Percentiles rank a stretch among this genome's conserved stretches.
phyloP scores from a whole-genome alignment of 345 rosid genomes.

The Heritiera littoralis region DNA sequence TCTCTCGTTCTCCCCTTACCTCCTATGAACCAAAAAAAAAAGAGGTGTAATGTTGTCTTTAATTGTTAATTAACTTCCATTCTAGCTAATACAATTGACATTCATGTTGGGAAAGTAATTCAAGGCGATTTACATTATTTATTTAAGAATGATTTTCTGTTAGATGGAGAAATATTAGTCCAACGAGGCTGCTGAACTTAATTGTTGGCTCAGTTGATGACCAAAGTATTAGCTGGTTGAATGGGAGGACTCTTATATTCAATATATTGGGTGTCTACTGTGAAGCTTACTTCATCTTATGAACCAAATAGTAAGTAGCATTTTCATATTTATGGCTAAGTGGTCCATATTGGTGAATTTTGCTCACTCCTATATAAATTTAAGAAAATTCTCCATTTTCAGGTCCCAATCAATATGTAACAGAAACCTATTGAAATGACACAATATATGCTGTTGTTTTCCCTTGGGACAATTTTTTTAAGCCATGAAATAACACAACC shows the following conservation, averaged over 20 bases:
- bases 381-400: not conserved
- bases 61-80: not conserved
- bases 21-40: too few species aligned
- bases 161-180: not conserved
- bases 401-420: not conserved
- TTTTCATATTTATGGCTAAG: not conserved
- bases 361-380: not conserved
- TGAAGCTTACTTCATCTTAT: not conserved
- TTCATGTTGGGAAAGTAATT: constrained; percentile 1
- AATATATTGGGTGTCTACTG: not conserved
- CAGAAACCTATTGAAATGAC: not conserved
- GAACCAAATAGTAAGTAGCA: not conserved
- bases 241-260: not conserved
- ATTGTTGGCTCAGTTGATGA: not conserved
- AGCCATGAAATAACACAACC: not conserved
- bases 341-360: not conserved
- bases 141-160: not conserved
- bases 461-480: not conserved
- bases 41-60: not conserved
- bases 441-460: not conserved
- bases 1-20: too few species aligned
- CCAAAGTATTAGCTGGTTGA: not conserved
- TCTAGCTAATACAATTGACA: not conserved
- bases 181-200: not conserved
- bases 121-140: not conserved